Conservation (phyloP, 2,329 filamentous ascomycete species). For the Xylogone sp. region DNA sequence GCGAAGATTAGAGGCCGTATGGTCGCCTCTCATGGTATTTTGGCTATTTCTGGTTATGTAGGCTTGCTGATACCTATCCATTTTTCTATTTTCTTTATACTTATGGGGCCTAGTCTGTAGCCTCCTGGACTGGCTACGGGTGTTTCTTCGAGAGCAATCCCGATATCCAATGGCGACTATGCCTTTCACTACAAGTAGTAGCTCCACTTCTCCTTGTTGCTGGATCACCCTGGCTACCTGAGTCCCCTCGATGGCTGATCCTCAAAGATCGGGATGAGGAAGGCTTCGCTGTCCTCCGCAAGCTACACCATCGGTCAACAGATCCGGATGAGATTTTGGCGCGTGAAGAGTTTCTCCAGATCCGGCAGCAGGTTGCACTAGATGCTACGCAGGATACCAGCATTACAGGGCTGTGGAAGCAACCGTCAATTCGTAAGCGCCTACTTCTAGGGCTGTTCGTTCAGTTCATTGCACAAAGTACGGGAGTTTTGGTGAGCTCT, state of each 20-base stretch:
- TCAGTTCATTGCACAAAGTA: slow-evolving; percentile 5
- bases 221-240: slow-evolving; percentile 21
- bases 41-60: slow-evolving; percentile 1
- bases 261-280: slow-evolving; percentile 18
- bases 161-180: slow-evolving; percentile 19
- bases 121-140: slow-evolving; percentile 24
- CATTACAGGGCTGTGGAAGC: slow-evolving; percentile 2
- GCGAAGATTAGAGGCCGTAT: slow-evolving; percentile 2
- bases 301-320: slow-evolving; percentile 17
- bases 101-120: slow-evolving; percentile 3
- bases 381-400: slow-evolving; percentile 11
- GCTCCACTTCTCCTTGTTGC: slow-evolving; percentile 20
- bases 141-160: slow-evolving; percentile 23
- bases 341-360: slow-evolving; percentile 25
- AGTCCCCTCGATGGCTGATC: slow-evolving; percentile 30
- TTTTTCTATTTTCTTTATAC: neutral
- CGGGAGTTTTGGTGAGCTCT: slow-evolving; percentile 6
- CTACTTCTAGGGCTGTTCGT: slow-evolving; percentile 7
- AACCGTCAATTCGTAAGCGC: slow-evolving; percentile 6
- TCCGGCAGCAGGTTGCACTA: slow-evolving; percentile 24
- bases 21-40: slow-evolving; percentile 1
- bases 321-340: slow-evolving; percentile 23
- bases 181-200: slow-evolving; percentile 17
- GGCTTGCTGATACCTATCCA: neutral
- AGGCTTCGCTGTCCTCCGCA: slow-evolving; percentile 17